These are phyloP conservation scores for Penicillium paneum DNA, from an alignment of 2,329 filamentous ascomycete genomes.

Conservation along the genomic window DNA sequence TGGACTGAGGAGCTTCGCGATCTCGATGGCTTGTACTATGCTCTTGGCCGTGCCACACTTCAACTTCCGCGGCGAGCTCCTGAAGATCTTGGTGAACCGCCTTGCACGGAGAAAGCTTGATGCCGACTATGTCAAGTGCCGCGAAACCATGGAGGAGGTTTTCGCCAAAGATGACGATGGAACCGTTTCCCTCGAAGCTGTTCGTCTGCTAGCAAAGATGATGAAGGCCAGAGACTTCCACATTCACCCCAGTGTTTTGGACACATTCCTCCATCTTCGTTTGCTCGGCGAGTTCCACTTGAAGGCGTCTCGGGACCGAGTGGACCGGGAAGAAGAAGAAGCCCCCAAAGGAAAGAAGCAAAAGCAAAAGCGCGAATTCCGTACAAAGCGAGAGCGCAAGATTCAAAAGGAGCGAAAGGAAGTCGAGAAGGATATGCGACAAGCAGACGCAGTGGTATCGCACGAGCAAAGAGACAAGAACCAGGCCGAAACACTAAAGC, in stretches of 20 bases:
- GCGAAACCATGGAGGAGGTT: slow-evolving; percentile 72
- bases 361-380: slow-evolving; percentile 77
- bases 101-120: slow-evolving; percentile 71
- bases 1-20: slow-evolving; percentile 67
- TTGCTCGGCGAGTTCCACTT: slow-evolving; percentile 82
- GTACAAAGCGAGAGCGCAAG: slow-evolving; percentile 86
- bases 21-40: slow-evolving; percentile 79
- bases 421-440: slow-evolving; percentile 87
- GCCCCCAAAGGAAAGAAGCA: slow-evolving; percentile 53
- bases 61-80: slow-evolving; percentile 85
- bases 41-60: slow-evolving; percentile 86
- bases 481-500: slow-evolving; percentile 91
- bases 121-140: slow-evolving; percentile 72
- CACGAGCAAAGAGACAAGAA: slow-evolving; percentile 91
- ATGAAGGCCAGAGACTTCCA: slow-evolving; percentile 83
- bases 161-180: slow-evolving; percentile 90
- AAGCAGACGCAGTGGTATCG: slow-evolving; percentile 84
- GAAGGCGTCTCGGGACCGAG: slow-evolving; percentile 74
- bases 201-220: slow-evolving; percentile 85
- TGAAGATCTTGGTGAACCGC: slow-evolving; percentile 83
- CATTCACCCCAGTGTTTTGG: slow-evolving; percentile 79
- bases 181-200: slow-evolving; percentile 79
- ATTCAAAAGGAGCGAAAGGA: slow-evolving; percentile 77
- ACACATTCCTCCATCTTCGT: slow-evolving; percentile 85
- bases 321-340: slow-evolving; percentile 60